These are phyloP conservation scores for Oryza glumipatula DNA, from an alignment of 176 grass and related monocot genomes.

Conservation along the genomic window DNA sequence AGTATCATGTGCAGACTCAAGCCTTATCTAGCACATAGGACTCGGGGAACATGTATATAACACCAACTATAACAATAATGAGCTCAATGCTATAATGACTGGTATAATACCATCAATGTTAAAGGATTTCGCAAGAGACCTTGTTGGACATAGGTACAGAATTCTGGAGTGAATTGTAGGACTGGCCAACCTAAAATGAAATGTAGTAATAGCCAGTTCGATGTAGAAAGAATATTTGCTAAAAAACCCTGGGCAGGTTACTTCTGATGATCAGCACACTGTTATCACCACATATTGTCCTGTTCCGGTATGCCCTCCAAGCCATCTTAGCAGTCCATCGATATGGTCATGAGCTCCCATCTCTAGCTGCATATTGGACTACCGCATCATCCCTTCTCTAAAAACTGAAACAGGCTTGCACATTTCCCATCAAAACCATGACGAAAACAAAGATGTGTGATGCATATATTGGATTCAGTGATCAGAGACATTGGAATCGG, in stretches of 20 bases:
- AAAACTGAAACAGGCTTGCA: constrained; percentile 63
- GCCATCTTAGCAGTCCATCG: constrained; percentile 39
- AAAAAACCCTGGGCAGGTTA: constrained; percentile 24
- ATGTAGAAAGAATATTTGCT: constrained; percentile 32
- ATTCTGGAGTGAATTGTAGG: neutral
- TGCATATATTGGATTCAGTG: constrained; percentile 47
- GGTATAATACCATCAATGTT: constrained; percentile 24
- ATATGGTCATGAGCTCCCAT: constrained; percentile 40
- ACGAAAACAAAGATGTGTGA: constrained; percentile 45
- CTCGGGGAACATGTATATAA: constrained; percentile 33
- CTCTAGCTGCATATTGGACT: constrained; percentile 52
- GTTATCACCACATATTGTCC: constrained; percentile 53
- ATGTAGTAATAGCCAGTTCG: neutral
- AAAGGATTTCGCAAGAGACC: constrained; percentile 8
- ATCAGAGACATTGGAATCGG: neutral
- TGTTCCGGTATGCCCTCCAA: constrained; percentile 38
- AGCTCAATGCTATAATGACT: constrained; percentile 36
- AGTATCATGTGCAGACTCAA: constrained; percentile 40
- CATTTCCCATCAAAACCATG: constrained; percentile 41
- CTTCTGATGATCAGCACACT: constrained; percentile 25
- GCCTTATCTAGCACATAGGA: constrained; percentile 49
- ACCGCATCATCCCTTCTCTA: constrained; percentile 21
- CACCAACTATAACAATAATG: constrained; percentile 37
- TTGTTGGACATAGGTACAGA: neutral
- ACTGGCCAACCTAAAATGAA: neutral